Base-by-base conservation (phyloP, 1,284 basidiomycete species). In the Coriolopsis trogii region DNA sequence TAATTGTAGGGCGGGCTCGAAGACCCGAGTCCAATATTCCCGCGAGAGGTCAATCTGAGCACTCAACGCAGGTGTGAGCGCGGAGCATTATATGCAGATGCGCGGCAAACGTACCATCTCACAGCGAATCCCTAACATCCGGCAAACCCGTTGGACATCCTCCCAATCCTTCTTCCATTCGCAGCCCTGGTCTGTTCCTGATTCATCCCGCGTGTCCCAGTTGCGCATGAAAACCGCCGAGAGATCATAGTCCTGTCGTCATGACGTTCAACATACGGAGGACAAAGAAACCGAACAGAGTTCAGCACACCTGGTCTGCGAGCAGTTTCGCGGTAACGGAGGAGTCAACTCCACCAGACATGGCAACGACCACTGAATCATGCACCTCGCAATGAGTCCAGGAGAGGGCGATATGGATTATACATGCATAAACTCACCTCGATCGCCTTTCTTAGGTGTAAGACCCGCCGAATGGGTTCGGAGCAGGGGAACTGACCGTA, bases 261-360 rank as follows among this genome's bases (percentile, higher is more conserved):
- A 23, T 1, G 5, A 26, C 36, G 42, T 13, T 34, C 33, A 46
- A 7, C 24, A n/a, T 21, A 12, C 46, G 6, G 16, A 23, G 20
- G 23, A 10, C 21, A 13, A 10, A 4, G 23, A 18, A 24, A 4
- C 20, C 21, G n/a, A 24, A 36, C 29, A 29, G 39, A 21, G 45
- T 28, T 6, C 23, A 16, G 57, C 68, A 34, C 16, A 89, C 89
- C 67, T 87, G 68, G 41, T 87, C 78, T 15, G 85, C 75, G n/a
- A 96, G 72, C 18, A 96, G 70, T 46, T 78, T 77, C 7, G 93
- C 90, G 1, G 89, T 78, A 6, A 95, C 91, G 3, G 91, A 93
- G 1, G 95, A 97, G 70, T 98, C 95, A 4, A 98, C 95, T 0
- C 96, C 96, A 30, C 96, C 96, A 0, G 93, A 97, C 89, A 98